Percentiles rank a stretch among this genome's conserved stretches.
These are phyloP conservation scores for Protomyces lactucae-debilis DNA, from an alignment of 1,139 yeast genomes.

Conservation along the genomic window DNA sequence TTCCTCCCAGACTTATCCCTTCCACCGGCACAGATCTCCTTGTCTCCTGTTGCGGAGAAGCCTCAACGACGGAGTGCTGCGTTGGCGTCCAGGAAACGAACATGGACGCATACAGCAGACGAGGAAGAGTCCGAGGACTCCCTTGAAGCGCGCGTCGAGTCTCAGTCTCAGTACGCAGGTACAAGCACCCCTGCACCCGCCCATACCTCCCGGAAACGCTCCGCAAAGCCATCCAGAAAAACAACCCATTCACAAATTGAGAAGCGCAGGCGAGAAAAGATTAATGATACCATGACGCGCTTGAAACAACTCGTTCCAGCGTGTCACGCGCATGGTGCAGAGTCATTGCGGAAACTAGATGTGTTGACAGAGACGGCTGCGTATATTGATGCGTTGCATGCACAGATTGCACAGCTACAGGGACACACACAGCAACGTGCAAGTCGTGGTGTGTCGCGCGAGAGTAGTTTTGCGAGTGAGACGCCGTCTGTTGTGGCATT, in stretches of 20 bases:
- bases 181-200: background rate
- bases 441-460: background rate
- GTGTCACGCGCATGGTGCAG: conserved; percentile 55
- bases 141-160: background rate
- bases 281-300: conserved; percentile 79
- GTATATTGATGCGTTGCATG: conserved; percentile 41
- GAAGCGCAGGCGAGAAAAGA: conserved; percentile 68
- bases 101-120: background rate
- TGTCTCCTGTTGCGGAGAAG: background rate
- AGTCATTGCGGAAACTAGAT: conserved; percentile 70
- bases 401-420: conserved; percentile 6
- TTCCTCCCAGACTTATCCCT: conserved; percentile 11
- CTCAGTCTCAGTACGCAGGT: background rate
- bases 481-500: background rate
- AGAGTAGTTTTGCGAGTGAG: background rate
- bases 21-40: conserved; percentile 1
- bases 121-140: background rate
- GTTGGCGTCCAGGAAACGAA: background rate
- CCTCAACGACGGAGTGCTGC: background rate
- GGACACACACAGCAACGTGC: background rate
- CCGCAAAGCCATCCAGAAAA: conserved; percentile 40
- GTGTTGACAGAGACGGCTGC: conserved; percentile 77
- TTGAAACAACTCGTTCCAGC: conserved; percentile 74
- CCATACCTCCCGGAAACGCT: background rate
- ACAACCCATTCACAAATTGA: conserved; percentile 74